Conservation (phyloP, 2,329 filamentous ascomycete species). For the Ceratocystis destructans region DNA sequence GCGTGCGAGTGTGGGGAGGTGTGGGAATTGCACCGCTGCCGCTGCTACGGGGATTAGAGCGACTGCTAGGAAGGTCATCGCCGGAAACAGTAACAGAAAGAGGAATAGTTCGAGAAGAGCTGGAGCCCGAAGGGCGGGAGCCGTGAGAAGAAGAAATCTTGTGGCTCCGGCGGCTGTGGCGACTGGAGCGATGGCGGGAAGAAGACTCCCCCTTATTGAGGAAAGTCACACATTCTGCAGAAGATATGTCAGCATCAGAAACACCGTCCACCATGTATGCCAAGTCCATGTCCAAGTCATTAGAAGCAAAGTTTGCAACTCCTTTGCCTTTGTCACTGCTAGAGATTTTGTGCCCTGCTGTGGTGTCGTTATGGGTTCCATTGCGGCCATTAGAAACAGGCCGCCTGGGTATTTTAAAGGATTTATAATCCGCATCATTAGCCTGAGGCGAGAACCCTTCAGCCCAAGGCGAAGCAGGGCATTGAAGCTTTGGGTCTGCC, state of each 20-base stretch:
- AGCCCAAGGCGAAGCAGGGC: conserved; percentile 17
- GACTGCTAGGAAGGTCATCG: conserved; percentile 15
- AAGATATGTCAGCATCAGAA: conserved; percentile 18
- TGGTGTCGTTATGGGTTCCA: neutral
- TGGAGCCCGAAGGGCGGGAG: neutral
- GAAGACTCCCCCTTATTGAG: neutral
- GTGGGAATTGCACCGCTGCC: neutral
- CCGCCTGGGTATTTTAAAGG: neutral
- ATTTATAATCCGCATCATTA: conserved; percentile 1
- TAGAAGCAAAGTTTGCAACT: neutral
- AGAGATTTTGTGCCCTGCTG: conserved; percentile 3
- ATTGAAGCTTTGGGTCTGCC: conserved; percentile 7
- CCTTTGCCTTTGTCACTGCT: neutral
- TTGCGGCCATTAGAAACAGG: neutral
- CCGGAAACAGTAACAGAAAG: neutral
- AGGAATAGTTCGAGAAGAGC: neutral
- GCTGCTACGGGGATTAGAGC: neutral
- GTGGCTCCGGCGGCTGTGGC: conserved; percentile 4
- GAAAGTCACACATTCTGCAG: conserved; percentile 17
- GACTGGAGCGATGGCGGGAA: conserved; percentile 7
- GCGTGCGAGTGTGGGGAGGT: neutral
- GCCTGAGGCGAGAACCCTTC: conserved; percentile 15
- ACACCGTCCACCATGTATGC: conserved; percentile 8
- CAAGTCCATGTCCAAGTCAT: conserved; percentile 11
- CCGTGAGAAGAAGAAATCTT: conserved; percentile 11